Conservation (phyloP, 306 rosid genomes). For the Hippophae rhamnoides region DNA sequence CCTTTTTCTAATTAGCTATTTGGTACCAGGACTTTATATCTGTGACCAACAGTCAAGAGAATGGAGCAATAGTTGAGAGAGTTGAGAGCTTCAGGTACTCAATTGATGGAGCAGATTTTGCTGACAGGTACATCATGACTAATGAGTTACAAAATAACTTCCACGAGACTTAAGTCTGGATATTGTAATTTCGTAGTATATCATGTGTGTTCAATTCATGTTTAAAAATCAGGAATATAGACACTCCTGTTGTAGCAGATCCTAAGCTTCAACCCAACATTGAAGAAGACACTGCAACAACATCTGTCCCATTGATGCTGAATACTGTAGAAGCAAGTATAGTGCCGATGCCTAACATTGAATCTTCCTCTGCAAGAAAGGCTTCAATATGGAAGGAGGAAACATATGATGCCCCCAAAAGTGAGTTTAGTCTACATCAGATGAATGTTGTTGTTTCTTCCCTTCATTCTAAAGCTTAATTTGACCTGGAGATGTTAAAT, state of each 20-base stretch:
- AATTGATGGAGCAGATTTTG: conserved; percentile 33
- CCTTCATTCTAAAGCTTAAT: conserved; percentile 7
- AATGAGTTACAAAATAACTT: conserved; percentile 5
- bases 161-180: conserved; percentile 5
- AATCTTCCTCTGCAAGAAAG: conserved; percentile 28
- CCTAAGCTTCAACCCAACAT: conserved; percentile 23
- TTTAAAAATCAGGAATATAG: conserved; percentile 37
- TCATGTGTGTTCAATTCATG: conserved; percentile 16
- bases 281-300: conserved; percentile 27
- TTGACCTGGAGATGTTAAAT: not conserved
- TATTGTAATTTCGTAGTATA: conserved; percentile 7
- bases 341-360: conserved; percentile 30
- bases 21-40: conserved; percentile 50
- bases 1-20: conserved; percentile 18
- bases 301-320: conserved; percentile 25
- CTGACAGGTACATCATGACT: conserved; percentile 34
- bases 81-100: conserved; percentile 23
- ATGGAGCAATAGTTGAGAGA: conserved; percentile 35
- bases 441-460: conserved; percentile 4
- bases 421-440: conserved; percentile 45
- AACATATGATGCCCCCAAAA: conserved; percentile 59
- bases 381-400: conserved; percentile 57
- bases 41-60: conserved; percentile 49
- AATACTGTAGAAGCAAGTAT: conserved; percentile 16
- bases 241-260: conserved; percentile 25